Evolutionary conservation across 73 alveolate genomes (phyloP).

Genomic region (Paramecium sexaurelia): DNA sequence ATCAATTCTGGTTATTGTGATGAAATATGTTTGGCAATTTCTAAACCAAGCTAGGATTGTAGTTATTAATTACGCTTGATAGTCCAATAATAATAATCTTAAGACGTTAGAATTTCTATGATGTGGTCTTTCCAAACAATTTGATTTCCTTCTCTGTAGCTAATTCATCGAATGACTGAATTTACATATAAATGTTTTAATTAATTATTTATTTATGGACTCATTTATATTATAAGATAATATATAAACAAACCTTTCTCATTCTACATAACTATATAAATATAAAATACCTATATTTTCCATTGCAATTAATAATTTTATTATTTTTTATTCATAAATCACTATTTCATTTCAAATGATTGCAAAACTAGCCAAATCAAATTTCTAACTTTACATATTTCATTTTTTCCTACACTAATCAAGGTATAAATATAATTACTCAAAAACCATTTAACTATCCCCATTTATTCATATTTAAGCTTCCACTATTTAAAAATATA

Average conservation of each 20-base stretch:
- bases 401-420: too few species aligned
- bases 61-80: not conserved
- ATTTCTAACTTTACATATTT: too few species aligned
- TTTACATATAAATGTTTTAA: not conserved
- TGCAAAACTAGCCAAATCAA: too few species aligned
- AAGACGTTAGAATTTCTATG: slow-evolving; percentile 19
- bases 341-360: too few species aligned
- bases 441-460: too few species aligned
- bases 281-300: too few species aligned
- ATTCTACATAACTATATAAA: not conserved
- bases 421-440: too few species aligned
- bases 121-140: slow-evolving; percentile 51
- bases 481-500: too few species aligned
- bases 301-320: too few species aligned
- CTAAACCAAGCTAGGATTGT: slow-evolving; percentile 26
- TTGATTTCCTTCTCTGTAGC: slow-evolving; percentile 55
- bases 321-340: too few species aligned
- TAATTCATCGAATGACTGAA: slow-evolving; percentile 42
- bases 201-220: not conserved
- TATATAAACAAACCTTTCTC: not conserved
- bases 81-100: slow-evolving; percentile 22
- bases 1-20: slow-evolving; percentile 14
- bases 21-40: slow-evolving; percentile 45
- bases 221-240: not conserved
- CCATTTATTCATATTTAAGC: too few species aligned